These are phyloP conservation scores for Saccharomycopsis fibuligera DNA, from an alignment of 805 yeast genomes.

Conservation along the genomic window DNA sequence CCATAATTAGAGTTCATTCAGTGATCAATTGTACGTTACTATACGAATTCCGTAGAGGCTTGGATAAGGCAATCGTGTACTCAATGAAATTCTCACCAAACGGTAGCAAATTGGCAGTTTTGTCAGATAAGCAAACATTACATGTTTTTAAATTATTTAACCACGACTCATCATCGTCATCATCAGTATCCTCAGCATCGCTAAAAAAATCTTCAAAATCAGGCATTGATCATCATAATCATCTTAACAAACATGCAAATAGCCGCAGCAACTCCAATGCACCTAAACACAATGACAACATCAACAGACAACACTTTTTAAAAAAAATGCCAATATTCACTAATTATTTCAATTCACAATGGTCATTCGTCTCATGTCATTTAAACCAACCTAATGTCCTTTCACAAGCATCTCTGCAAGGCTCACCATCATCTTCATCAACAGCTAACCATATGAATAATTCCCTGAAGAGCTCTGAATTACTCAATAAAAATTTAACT, in stretches of 20 bases:
- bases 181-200: slow-evolving; percentile 18
- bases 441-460: background rate
- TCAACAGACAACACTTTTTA: slow-evolving; percentile 18
- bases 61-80: slow-evolving; percentile 76
- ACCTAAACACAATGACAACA: background rate
- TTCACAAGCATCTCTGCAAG: background rate
- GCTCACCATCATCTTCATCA: background rate
- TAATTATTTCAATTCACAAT: slow-evolving; percentile 19
- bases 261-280: background rate
- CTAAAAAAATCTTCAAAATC: background rate
- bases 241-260: background rate
- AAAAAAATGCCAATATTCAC: slow-evolving; percentile 17
- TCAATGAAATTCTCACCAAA: slow-evolving; percentile 80
- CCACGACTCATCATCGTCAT: slow-evolving; percentile 26
- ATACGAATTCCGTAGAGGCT: slow-evolving; percentile 85
- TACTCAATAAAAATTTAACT: too few relatives aligned
- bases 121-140: slow-evolving; percentile 83
- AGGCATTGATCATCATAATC: background rate
- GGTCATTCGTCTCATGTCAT: slow-evolving; percentile 21
- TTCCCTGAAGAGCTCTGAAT: background rate
- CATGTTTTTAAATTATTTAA: slow-evolving; percentile 59
- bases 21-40: slow-evolving; percentile 60
- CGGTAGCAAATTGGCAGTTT: slow-evolving; percentile 70
- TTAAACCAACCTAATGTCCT: slow-evolving; percentile 8
- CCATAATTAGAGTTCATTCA: slow-evolving; percentile 69